Percentiles rank a stretch among this genome's conserved stretches.
Conservation (phyloP, 2,329 filamentous ascomycete species). For the Alternaria sp. region DNA sequence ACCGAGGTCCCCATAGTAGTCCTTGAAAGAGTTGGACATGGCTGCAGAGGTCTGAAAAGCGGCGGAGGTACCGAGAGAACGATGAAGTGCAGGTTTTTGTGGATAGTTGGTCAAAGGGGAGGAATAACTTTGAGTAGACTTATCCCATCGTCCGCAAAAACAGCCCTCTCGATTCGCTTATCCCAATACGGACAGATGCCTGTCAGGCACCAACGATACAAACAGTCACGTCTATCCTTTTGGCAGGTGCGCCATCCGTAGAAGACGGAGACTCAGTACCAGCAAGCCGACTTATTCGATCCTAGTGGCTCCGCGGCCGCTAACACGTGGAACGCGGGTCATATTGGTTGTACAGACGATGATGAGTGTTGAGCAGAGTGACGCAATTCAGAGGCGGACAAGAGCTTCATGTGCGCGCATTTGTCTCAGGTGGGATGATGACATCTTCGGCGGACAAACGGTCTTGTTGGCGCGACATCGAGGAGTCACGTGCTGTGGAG, state of each 20-base stretch:
- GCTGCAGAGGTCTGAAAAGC: background rate
- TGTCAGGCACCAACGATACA: conserved; percentile 5
- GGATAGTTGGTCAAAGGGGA: background rate
- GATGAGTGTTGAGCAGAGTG: background rate
- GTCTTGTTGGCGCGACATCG: background rate
- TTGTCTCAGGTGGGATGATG: background rate
- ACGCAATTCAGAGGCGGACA: background rate
- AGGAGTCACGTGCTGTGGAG: conserved; percentile 12
- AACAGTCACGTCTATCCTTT: background rate
- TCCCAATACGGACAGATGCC: background rate
- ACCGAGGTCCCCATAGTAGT: conserved; percentile 85
- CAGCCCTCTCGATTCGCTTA: background rate
- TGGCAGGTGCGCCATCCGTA: background rate
- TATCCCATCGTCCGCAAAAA: background rate
- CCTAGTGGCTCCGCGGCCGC: background rate
- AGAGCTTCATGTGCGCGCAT: background rate
- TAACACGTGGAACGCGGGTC: background rate
- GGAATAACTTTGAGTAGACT: background rate
- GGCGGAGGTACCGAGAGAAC: background rate
- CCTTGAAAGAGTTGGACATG: conserved; percentile 57
- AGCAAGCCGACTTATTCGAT: background rate
- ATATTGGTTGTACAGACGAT: conserved; percentile 1
- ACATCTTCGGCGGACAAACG: background rate
- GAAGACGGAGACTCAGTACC: conserved; percentile 1
- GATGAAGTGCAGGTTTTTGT: background rate